phyloP scores from a whole-genome alignment of 2,329 filamentous ascomycete species.

The Cyphellophora europaea region DNA sequence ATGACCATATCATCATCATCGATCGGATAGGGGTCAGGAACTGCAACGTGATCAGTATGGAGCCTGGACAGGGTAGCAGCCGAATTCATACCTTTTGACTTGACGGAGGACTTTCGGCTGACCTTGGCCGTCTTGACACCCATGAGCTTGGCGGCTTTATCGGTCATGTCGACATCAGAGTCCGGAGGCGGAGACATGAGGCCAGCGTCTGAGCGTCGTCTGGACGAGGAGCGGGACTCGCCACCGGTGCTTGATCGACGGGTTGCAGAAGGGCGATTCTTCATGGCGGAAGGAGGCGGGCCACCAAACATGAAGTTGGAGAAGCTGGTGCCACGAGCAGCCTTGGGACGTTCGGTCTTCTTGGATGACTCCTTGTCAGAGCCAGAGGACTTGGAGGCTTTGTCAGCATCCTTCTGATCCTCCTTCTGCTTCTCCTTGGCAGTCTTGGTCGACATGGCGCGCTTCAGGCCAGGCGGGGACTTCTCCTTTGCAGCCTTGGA shows the following conservation, averaged over 20 bases:
- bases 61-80: neutral
- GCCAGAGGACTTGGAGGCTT: slow-evolving; percentile 58
- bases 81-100: slow-evolving; percentile 21
- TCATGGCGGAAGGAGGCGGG: slow-evolving; percentile 44
- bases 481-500: slow-evolving; percentile 33
- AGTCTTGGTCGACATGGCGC: slow-evolving; percentile 49
- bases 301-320: slow-evolving; percentile 57
- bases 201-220: slow-evolving; percentile 61
- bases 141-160: slow-evolving; percentile 74
- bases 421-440: slow-evolving; percentile 46
- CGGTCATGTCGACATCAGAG: slow-evolving; percentile 53
- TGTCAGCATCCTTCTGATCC: slow-evolving; percentile 46
- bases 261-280: slow-evolving; percentile 60
- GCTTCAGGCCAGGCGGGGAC: slow-evolving; percentile 33
- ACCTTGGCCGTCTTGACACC: slow-evolving; percentile 43
- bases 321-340: slow-evolving; percentile 50
- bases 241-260: slow-evolving; percentile 49
- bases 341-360: slow-evolving; percentile 43
- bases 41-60: slow-evolving; percentile 15
- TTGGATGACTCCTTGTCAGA: slow-evolving; percentile 59
- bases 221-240: slow-evolving; percentile 47
- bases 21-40: slow-evolving; percentile 51
- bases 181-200: slow-evolving; percentile 67
- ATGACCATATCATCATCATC: slow-evolving; percentile 56
- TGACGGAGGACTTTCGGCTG: slow-evolving; percentile 39